phyloP scores from a whole-genome alignment of 352 stramenopile species.

The Globisporangium viniferum region DNA sequence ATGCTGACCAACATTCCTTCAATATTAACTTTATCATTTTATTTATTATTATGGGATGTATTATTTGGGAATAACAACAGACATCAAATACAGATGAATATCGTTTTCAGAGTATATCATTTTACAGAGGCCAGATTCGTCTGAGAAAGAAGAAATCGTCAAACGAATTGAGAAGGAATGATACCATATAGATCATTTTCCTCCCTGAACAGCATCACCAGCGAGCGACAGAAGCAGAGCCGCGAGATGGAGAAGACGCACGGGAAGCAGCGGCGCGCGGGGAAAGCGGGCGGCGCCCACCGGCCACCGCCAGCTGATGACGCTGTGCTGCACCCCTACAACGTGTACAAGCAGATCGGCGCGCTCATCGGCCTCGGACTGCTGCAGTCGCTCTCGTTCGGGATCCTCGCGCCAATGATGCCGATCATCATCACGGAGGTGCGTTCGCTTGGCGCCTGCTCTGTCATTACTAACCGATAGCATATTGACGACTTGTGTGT shows the following conservation, averaged over 20 bases:
- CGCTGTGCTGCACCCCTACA: background rate
- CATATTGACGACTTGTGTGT: background rate
- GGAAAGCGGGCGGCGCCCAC: background rate
- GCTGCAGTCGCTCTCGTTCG: conserved; percentile 53
- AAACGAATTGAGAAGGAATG: background rate
- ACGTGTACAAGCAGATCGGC: conserved; percentile 29
- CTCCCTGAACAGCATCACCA: background rate
- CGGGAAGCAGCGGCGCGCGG: background rate
- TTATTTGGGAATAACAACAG: too few species aligned
- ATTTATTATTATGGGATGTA: too few species aligned
- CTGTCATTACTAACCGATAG: background rate
- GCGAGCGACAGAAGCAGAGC: background rate
- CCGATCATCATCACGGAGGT: conserved; percentile 71
- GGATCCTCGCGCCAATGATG: conserved; percentile 62
- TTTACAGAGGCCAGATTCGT: background rate
- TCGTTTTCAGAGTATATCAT: background rate
- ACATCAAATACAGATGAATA: too few species aligned
- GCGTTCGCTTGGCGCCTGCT: background rate
- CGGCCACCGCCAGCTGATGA: background rate
- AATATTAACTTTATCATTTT: background rate
- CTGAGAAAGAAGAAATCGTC: background rate
- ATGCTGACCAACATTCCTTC: background rate
- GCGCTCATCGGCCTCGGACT: conserved; percentile 46
- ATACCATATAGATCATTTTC: too few species aligned
- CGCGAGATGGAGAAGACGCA: conserved; percentile 1